Conservation (phyloP, 2,329 filamentous ascomycete species). For the Teratosphaeria viscida region DNA sequence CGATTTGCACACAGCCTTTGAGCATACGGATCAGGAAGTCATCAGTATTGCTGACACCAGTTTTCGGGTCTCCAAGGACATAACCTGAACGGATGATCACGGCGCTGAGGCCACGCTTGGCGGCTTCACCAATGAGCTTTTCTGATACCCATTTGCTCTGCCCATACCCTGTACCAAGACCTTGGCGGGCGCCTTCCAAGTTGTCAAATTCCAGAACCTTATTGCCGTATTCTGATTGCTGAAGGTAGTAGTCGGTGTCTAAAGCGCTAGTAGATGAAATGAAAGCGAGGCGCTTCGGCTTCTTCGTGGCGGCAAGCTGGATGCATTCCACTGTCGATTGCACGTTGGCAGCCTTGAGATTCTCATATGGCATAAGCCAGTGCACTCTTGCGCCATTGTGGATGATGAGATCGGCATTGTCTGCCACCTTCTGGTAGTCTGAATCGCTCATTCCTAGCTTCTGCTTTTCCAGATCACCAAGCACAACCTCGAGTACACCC, state of each 20-base stretch:
- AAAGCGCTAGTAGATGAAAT: constrained; percentile 74
- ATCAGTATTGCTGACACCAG: constrained; percentile 68
- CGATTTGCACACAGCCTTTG: constrained; percentile 79
- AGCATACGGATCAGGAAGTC: constrained; percentile 81
- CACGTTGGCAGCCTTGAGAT: constrained; percentile 65
- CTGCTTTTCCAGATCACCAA: constrained; percentile 64
- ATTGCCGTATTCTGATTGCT: constrained; percentile 59
- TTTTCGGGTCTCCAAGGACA: constrained; percentile 61
- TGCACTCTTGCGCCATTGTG: constrained; percentile 74
- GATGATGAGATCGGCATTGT: constrained; percentile 57
- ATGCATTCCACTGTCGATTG: constrained; percentile 68
- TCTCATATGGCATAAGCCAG: constrained; percentile 70
- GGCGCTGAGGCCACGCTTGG: constrained; percentile 62
- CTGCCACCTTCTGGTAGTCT: constrained; percentile 54
- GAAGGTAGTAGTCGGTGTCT: constrained; percentile 71
- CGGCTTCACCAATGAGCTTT: constrained; percentile 66
- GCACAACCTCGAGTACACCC: constrained; percentile 48
- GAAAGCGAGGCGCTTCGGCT: constrained; percentile 70
- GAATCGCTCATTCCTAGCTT: constrained; percentile 60
- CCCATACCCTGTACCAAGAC: constrained; percentile 78
- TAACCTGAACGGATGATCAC: constrained; percentile 77
- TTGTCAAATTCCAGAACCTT: constrained; percentile 68
- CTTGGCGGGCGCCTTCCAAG: constrained; percentile 62
- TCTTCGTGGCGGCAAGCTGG: constrained; percentile 63
- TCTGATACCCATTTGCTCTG: constrained; percentile 80